Evolutionary conservation across 768 basidiomycete species (phyloP), one percentile per base, ranked within the genome.

Genomic region (Cubamyces lactineus): DNA sequence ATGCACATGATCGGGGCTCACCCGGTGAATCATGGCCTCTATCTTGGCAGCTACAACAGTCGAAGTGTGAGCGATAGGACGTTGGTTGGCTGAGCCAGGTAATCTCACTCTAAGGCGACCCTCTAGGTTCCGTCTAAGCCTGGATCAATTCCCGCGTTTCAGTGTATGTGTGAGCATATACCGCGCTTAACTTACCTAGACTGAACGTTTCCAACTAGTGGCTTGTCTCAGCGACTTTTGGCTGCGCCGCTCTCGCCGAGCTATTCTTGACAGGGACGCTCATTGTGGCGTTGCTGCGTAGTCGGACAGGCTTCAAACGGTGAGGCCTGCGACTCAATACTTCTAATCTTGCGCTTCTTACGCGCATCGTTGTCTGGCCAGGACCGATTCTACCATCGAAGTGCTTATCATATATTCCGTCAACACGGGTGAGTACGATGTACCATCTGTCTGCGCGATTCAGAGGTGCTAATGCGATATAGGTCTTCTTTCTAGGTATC

Each of bases 381-480:
- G 53, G 19, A 46, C 53, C n/a, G 28, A 55, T 15, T 45, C 53
- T 0, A 16, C 38, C 13, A 34, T 55, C n/a, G 53, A 55, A 9
- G 21, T 46, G 11, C 28, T 55, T 1, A 55, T 55, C 26, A 34
- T 55, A 16, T 55, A 55, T 17, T 45, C 53, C n/a, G 34, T 55
- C 26, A 55, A 55, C 15, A 55, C 53, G 4, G 53, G 53, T 55
- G 17, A 4, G 53, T 46, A 34, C 9, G 5, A 19, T n/a, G 2
- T 1, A 7, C 26, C 13, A 9, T 9, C 12, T 23, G 23, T 1
- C 9, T 11, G 6, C 9, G 34, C 9, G 1, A 1, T 34, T 6
- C 34, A 34, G 34, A 34, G 9, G 34, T 6, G 1, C 34, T 11
- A 11, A 34, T 11, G 34, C 11, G 9, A 6, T 34, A 11, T 9